Evolutionary conservation across 805 yeast genomes (phyloP).

Genomic region (Starmerella bombicola): DNA sequence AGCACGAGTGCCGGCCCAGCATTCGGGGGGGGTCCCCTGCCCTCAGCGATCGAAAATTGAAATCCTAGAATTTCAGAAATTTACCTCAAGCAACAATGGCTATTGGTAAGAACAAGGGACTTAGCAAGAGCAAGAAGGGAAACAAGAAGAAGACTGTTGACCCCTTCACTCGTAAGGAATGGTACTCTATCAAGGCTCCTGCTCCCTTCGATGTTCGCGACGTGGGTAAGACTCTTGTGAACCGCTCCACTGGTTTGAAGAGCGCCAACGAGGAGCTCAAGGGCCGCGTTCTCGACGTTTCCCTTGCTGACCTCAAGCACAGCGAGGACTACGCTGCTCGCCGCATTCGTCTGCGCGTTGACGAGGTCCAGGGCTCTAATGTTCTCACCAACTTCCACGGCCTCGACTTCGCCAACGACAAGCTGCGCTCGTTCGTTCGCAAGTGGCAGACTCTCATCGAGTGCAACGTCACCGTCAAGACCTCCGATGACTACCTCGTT

Average conservation of each 20-base stretch:
- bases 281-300: slow-evolving; percentile 94
- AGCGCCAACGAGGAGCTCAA: slow-evolving; percentile 96
- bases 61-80: slow-evolving; percentile 4
- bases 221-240: slow-evolving; percentile 96
- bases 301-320: slow-evolving; percentile 95
- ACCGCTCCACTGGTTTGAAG: slow-evolving; percentile 95
- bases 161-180: slow-evolving; percentile 98
- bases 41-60: slow-evolving; percentile 3
- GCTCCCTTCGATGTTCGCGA: slow-evolving; percentile 96
- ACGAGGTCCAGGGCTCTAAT: slow-evolving; percentile 98
- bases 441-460: slow-evolving; percentile 98
- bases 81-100: slow-evolving; percentile 37
- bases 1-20: too few relatives aligned
- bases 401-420: slow-evolving; percentile 94
- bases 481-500: slow-evolving; percentile 92
- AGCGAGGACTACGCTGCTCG: slow-evolving; percentile 98
- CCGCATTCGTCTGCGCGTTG: slow-evolving; percentile 94
- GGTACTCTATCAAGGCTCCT: slow-evolving; percentile 98
- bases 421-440: slow-evolving; percentile 94
- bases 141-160: slow-evolving; percentile 98
- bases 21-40: neutral
- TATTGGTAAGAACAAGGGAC: slow-evolving; percentile 80
- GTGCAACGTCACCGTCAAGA: slow-evolving; percentile 96
- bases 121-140: slow-evolving; percentile 87
- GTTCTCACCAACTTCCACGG: slow-evolving; percentile 99